Percentiles rank a stretch among this genome's conserved stretches.
Evolutionary conservation across 1,139 yeast genomes (phyloP).

Genomic region (Pichia norvegensis): DNA sequence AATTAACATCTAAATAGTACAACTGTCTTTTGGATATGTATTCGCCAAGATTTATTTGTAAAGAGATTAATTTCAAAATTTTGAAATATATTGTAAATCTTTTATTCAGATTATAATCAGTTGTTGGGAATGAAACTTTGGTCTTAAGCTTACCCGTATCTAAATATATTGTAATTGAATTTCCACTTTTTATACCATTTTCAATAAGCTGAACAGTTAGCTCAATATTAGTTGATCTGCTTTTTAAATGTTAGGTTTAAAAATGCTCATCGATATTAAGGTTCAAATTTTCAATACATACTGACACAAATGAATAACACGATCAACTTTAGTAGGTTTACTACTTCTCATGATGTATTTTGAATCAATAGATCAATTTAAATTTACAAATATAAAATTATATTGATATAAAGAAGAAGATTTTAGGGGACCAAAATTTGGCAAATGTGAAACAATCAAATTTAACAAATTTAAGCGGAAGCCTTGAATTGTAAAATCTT

Average conservation of each 20-base stretch:
- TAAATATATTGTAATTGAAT: constrained; percentile 3
- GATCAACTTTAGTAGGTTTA: neutral
- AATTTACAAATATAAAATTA: neutral
- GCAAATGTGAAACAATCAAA: neutral
- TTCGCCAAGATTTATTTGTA: constrained; percentile 15
- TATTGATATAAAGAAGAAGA: neutral
- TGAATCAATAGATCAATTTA: neutral
- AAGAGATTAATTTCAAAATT: constrained; percentile 17
- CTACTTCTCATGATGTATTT: neutral
- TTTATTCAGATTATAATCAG: constrained; percentile 11
- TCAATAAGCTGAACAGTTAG: constrained; percentile 5
- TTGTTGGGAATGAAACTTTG: constrained; percentile 16
- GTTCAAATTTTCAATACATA: too few species aligned
- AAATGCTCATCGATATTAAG: neutral
- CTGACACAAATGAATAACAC: neutral
- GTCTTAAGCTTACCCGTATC: neutral
- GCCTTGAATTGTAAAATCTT: constrained; percentile 84
- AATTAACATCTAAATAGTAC: constrained; percentile 53
- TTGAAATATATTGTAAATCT: constrained; percentile 22
- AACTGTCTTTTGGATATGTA: constrained; percentile 53
- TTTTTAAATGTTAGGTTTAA: neutral
- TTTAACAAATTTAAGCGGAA: constrained; percentile 19
- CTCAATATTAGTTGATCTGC: neutral
- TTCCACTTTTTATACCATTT: constrained; percentile 10
- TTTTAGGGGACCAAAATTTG: neutral